A percentile compares a stretch with the other conserved stretches of the same genome.
These are phyloP conservation scores for Pythium rhizo-oryzae DNA, from an alignment of 352 stramenopile genomes.

Conservation along the genomic window DNA sequence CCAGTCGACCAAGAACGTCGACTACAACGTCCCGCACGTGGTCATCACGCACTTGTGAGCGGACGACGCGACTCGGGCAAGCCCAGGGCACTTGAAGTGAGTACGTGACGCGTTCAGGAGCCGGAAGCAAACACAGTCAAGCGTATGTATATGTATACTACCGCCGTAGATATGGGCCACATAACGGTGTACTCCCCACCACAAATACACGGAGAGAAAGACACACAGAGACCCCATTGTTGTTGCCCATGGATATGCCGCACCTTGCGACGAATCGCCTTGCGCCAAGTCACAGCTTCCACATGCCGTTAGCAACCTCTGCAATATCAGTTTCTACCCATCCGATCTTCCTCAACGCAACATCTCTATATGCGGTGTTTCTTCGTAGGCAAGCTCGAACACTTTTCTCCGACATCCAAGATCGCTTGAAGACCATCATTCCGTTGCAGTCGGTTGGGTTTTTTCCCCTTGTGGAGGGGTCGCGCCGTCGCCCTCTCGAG, in stretches of 20 bases:
- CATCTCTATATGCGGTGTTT: constrained; percentile 16
- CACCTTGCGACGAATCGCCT: background rate
- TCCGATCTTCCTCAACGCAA: background rate
- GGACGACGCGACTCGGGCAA: background rate
- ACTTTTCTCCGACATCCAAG: constrained; percentile 3
- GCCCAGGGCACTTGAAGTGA: background rate
- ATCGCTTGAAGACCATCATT: constrained; percentile 29
- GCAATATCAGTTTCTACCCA: constrained; percentile 6
- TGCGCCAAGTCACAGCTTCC: constrained; percentile 14
- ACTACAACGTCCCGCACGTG: constrained; percentile 19
- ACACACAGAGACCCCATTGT: too few species aligned
- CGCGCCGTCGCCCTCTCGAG: constrained; percentile 21
- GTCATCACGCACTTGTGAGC: constrained; percentile 20
- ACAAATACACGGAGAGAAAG: too few species aligned
- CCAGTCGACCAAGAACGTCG: constrained; percentile 2
- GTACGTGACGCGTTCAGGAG: too few species aligned
- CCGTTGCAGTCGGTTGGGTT: constrained; percentile 8
- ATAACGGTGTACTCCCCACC: too few species aligned
- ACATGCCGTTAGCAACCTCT: constrained; percentile 8
- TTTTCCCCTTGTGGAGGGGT: constrained; percentile 28
- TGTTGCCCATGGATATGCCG: too few species aligned
- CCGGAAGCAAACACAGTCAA: too few species aligned
- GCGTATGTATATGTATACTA: too few species aligned
- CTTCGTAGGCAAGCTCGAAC: constrained; percentile 2
- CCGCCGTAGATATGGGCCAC: background rate